Conservation (phyloP, 108 stramenopile species). For the Cylindrotheca fusiformis region DNA sequence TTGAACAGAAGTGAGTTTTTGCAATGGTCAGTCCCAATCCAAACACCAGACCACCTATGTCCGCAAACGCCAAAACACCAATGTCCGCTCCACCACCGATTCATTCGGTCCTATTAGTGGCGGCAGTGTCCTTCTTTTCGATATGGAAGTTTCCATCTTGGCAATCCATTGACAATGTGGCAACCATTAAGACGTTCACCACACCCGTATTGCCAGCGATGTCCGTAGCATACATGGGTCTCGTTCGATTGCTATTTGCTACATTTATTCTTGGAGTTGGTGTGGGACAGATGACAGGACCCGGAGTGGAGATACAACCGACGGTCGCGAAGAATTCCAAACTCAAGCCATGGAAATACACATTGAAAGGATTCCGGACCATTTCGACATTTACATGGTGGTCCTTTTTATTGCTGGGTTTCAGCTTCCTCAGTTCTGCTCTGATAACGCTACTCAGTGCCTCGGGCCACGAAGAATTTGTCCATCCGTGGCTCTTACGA, state of each 20-base stretch:
- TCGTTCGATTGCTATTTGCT: not conserved
- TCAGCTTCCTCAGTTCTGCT: not conserved
- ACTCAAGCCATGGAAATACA: not conserved
- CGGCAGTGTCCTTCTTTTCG: not conserved
- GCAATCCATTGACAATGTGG: not conserved
- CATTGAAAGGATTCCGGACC: not conserved
- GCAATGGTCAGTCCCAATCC: too few relatives aligned
- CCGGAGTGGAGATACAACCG: not conserved
- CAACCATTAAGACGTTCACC: not conserved
- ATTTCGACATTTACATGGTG: not conserved
- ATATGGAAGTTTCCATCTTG: not conserved
- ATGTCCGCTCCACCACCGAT: not conserved
- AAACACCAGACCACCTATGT: too few relatives aligned
- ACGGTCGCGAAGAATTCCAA: not conserved
- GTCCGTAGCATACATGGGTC: not conserved
- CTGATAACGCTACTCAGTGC: not conserved
- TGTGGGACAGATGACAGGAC: not conserved
- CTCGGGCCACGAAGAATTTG: not conserved
- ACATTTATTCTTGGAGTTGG: not conserved
- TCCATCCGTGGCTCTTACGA: slow-evolving; percentile 18
- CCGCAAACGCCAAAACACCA: not conserved
- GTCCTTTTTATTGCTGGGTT: not conserved
- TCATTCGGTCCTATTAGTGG: not conserved
- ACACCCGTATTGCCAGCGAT: not conserved
- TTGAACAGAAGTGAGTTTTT: too few relatives aligned